Percentiles rank a stretch among this genome's conserved stretches.
Evolutionary conservation across 768 basidiomycete species (phyloP).

Genomic region (Megacollybia marginata): DNA sequence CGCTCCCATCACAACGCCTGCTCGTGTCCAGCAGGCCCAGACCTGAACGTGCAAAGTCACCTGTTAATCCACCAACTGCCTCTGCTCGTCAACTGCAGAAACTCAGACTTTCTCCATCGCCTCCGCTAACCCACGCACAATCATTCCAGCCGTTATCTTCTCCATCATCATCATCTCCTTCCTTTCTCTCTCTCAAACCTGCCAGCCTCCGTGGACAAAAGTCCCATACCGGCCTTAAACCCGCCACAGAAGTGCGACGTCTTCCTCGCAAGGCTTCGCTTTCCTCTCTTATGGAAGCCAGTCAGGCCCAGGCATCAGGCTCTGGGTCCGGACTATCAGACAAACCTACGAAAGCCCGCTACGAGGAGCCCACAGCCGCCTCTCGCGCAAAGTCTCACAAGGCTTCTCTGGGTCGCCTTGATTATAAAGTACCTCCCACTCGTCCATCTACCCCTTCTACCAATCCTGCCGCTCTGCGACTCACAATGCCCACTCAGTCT

Average conservation of each 20-base stretch:
- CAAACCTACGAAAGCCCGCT: constrained; percentile 38
- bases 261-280: constrained; percentile 74
- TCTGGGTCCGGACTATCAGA: constrained; percentile 36
- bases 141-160: constrained; percentile 52
- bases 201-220: constrained; percentile 78
- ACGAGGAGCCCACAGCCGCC: constrained; percentile 75
- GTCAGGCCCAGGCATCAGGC: constrained; percentile 48
- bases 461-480: constrained; percentile 66
- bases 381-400: constrained; percentile 71
- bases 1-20: constrained; percentile 43
- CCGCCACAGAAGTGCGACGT: constrained; percentile 53
- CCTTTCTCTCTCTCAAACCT: constrained; percentile 62
- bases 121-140: constrained; percentile 56
- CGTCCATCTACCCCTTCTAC: constrained; percentile 76
- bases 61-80: constrained; percentile 60
- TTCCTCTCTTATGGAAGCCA: constrained; percentile 63
- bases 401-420: constrained; percentile 59
- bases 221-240: constrained; percentile 76
- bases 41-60: constrained; percentile 65
- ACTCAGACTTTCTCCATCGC: constrained; percentile 62
- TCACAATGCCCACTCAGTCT: constrained; percentile 84
- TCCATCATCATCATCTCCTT: constrained; percentile 35
- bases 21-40: constrained; percentile 62
- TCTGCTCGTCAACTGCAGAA: constrained; percentile 63
- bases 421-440: constrained; percentile 67